A percentile compares a stretch with the other conserved stretches of the same genome.
Conservation (phyloP, 257 asterid genomes). For the Nemophila menziesii region DNA sequence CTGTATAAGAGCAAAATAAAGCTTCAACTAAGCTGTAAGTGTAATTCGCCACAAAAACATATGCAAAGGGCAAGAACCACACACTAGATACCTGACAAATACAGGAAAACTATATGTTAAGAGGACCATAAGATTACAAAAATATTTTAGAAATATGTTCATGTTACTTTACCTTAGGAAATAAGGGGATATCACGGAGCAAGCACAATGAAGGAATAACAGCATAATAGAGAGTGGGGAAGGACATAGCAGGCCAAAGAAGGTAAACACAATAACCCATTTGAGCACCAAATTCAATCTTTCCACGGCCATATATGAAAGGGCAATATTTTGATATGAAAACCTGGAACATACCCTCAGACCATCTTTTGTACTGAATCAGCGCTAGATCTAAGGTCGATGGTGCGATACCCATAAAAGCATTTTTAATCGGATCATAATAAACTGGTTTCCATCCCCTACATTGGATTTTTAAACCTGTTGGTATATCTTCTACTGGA, state of each 20-base stretch:
- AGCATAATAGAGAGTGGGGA: slow-evolving; percentile 39
- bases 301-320: slow-evolving; percentile 43
- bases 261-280: slow-evolving; percentile 62
- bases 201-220: slow-evolving; percentile 34
- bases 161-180: slow-evolving; percentile 34
- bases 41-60: slow-evolving; percentile 21
- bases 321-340: slow-evolving; percentile 68
- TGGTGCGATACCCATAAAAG: slow-evolving; percentile 59
- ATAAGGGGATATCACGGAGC: slow-evolving; percentile 33
- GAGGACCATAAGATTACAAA: neutral
- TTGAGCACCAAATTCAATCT: slow-evolving; percentile 43
- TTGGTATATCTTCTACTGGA: slow-evolving; percentile 69
- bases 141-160: neutral
- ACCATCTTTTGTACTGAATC: slow-evolving; percentile 74
- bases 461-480: slow-evolving; percentile 74
- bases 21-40: slow-evolving; percentile 28
- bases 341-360: slow-evolving; percentile 65
- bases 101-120: neutral
- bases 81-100: slow-evolving; percentile 30
- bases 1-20: slow-evolving; percentile 26
- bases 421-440: slow-evolving; percentile 43
- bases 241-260: slow-evolving; percentile 45
- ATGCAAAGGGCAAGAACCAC: slow-evolving; percentile 51
- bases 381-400: slow-evolving; percentile 44
- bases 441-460: slow-evolving; percentile 76